Evolutionary conservation across 108 stramenopile genomes (phyloP).

Genomic region (Cyclotella kingstonii): DNA sequence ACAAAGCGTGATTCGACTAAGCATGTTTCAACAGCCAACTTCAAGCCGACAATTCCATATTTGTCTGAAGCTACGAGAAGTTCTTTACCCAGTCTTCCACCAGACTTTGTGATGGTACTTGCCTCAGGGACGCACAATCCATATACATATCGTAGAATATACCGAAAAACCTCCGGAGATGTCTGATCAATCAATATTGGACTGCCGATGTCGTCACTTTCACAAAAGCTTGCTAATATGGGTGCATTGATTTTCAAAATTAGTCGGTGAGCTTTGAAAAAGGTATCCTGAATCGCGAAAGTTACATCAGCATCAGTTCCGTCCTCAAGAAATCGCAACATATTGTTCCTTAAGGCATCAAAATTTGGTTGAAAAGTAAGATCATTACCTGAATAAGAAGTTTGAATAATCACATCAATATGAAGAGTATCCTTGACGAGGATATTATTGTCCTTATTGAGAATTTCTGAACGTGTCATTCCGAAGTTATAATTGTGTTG

Average conservation of each 20-base stretch:
- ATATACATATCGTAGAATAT: constrained; percentile 14
- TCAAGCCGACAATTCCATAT: constrained; percentile 16
- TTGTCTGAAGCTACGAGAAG: constrained; percentile 19
- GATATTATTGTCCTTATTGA: constrained; percentile 2
- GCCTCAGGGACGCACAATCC: no score
- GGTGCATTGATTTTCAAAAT: constrained; percentile 18
- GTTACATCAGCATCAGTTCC: constrained; percentile 10
- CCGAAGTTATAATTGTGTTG: no score
- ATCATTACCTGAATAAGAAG: background rate
- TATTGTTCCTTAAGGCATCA: constrained; percentile 1
- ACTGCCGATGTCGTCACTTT: background rate
- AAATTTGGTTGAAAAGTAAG: background rate
- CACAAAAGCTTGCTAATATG: background rate
- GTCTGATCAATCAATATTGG: constrained; percentile 3
- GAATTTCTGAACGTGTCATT: constrained; percentile 3
- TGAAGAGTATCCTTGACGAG: constrained; percentile 1
- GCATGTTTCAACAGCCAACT: constrained; percentile 12
- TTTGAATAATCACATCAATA: constrained; percentile 10
- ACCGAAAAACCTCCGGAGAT: constrained; percentile 15
- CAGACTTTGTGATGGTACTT: background rate
- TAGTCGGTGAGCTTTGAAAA: constrained; percentile 4
- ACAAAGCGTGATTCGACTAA: background rate
- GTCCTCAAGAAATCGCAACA: background rate
- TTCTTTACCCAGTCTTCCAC: constrained; percentile 1
- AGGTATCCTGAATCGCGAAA: constrained; percentile 4